Evolutionary conservation across 495 filamentous ascomycete species (phyloP).

Genomic region (Aspergillus leporis): DNA sequence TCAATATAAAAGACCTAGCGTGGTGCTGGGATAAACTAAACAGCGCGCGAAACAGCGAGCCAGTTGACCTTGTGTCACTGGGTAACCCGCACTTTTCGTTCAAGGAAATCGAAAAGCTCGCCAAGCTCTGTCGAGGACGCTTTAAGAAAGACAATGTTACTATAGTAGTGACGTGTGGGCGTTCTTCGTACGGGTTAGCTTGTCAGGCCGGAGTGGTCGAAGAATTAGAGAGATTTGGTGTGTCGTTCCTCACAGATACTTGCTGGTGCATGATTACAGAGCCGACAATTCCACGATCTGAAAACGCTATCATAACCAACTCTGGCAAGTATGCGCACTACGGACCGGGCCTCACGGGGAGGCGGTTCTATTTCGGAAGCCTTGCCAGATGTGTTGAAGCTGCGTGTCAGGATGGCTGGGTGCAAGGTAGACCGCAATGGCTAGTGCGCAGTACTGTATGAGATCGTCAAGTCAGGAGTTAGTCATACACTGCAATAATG

Average conservation of each 20-base stretch:
- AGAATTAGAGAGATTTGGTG: conserved; percentile 24
- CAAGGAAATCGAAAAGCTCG: conserved; percentile 18
- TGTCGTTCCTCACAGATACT: conserved; percentile 29
- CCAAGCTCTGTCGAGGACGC: conserved; percentile 15
- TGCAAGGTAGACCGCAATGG: no score
- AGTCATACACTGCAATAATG: no score
- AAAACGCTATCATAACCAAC: conserved; percentile 27
- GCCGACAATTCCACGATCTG: conserved; percentile 20
- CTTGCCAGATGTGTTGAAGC: conserved; percentile 19
- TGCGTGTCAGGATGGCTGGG: no score
- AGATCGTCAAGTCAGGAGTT: no score
- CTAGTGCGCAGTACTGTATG: no score
- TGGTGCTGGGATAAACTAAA: conserved; percentile 20
- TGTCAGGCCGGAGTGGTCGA: conserved; percentile 11
- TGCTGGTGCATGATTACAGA: conserved; percentile 36
- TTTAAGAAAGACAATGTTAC: conserved; percentile 7
- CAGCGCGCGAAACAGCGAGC: background rate
- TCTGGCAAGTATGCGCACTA: conserved; percentile 35
- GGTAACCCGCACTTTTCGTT: conserved; percentile 35
- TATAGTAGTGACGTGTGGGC: conserved; percentile 25
- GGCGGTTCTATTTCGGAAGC: conserved; percentile 23
- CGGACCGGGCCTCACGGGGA: conserved; percentile 20
- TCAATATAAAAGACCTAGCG: conserved; percentile 1
- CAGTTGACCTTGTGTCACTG: conserved; percentile 29
- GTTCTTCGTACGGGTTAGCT: conserved; percentile 21